A percentile compares a stretch with the other conserved stretches of the same genome.
These are phyloP conservation scores for Suillus luteus DNA, from an alignment of 768 basidiomycete genomes.

Conservation along the genomic window DNA sequence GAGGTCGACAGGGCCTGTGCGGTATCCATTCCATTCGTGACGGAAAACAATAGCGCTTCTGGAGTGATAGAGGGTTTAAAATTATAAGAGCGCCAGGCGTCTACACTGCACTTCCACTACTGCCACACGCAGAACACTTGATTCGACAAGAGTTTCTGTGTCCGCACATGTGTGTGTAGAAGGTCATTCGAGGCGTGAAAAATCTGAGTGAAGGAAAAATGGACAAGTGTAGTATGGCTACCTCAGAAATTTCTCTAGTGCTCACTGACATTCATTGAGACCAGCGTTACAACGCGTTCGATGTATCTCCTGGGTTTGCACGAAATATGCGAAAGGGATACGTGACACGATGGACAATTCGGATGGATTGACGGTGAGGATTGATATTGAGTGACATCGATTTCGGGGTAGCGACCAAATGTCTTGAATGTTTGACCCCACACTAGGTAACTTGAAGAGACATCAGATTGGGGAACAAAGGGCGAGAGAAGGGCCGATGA, in stretches of 20 bases:
- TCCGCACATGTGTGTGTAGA: neutral
- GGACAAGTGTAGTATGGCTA: neutral
- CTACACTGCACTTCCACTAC: no score
- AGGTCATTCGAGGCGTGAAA: neutral
- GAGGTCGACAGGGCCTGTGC: neutral
- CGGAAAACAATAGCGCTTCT: no score
- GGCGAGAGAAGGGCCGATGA: neutral
- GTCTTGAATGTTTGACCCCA: neutral
- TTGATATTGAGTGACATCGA: neutral
- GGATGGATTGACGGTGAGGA: neutral
- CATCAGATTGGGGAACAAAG: neutral
- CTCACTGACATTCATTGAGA: neutral
- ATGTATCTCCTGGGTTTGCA: neutral
- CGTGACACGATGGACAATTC: neutral
- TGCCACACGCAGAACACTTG: no score
- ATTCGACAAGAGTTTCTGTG: neutral
- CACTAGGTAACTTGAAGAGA: neutral
- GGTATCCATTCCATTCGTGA: no score
- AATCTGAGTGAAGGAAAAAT: constrained; percentile 1
- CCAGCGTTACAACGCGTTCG: neutral
- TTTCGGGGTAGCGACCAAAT: neutral
- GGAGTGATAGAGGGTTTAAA: no score
- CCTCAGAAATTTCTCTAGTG: neutral
- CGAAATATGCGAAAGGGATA: neutral
- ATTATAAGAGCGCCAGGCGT: no score